phyloP scores from a whole-genome alignment of 2,329 filamentous ascomycete species.

The Esteya vermicola region DNA sequence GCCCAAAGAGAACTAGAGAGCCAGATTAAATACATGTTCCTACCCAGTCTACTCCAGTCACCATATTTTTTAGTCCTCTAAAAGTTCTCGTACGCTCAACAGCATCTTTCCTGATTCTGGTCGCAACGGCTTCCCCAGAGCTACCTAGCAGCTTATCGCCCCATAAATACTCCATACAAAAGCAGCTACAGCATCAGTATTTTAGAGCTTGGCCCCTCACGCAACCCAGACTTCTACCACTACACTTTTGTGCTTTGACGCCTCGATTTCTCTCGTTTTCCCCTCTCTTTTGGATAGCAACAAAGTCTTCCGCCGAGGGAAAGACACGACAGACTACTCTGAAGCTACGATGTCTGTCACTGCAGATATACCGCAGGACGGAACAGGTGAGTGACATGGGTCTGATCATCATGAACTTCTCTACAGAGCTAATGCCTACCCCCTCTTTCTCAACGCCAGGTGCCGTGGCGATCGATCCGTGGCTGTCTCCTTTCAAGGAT shows the following conservation, averaged over 20 bases:
- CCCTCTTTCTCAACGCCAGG: conserved; percentile 33
- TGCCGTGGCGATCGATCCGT: conserved; percentile 77
- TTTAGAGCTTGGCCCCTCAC: not conserved
- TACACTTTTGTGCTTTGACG: not conserved
- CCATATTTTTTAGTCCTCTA: not conserved
- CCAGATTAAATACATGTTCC: no score
- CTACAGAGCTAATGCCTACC: not conserved
- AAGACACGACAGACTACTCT: no score
- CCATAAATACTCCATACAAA: not conserved
- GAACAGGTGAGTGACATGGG: conserved; percentile 8
- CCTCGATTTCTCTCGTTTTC: not conserved
- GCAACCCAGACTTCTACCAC: not conserved
- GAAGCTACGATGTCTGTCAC: not conserved
- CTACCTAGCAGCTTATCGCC: not conserved
- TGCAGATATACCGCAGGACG: conserved; percentile 8
- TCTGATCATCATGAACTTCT: conserved; percentile 1
- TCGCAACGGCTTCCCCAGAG: not conserved
- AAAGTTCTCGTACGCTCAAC: no score
- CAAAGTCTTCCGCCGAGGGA: no score
- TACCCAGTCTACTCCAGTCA: no score
- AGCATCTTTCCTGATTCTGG: not conserved
- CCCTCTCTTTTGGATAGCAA: no score
- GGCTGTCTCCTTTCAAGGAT: conserved; percentile 72
- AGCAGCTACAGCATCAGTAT: not conserved
- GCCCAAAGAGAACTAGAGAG: not conserved